Evolutionary conservation across 805 yeast species (phyloP).

Genomic region (Saccharomycopsis guyanensis): DNA sequence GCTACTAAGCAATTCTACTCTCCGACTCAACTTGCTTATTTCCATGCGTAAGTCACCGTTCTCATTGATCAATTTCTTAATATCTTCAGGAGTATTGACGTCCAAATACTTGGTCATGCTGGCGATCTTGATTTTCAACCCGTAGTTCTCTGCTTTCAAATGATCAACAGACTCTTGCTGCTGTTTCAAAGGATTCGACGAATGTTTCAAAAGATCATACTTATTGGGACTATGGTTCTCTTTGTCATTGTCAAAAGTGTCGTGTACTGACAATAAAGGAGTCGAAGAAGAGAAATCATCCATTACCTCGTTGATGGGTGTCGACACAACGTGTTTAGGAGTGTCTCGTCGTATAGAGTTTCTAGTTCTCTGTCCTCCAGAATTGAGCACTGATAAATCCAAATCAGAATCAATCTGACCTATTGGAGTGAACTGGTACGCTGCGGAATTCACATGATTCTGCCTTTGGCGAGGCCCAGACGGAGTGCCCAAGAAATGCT

Average conservation of each 20-base stretch:
- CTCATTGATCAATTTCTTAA: slow-evolving; percentile 16
- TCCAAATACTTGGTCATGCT: slow-evolving; percentile 32
- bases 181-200: slow-evolving; percentile 26
- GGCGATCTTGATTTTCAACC: slow-evolving; percentile 37
- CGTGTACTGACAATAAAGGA: slow-evolving; percentile 12
- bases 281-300: slow-evolving; percentile 18
- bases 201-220: slow-evolving; percentile 5
- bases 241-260: neutral
- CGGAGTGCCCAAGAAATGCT: slow-evolving; percentile 17
- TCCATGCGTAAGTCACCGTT: slow-evolving; percentile 17
- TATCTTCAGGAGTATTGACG: slow-evolving; percentile 11
- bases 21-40: neutral
- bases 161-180: slow-evolving; percentile 27
- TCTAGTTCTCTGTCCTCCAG: neutral
- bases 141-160: slow-evolving; percentile 37
- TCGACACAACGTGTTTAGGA: neutral
- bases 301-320: slow-evolving; percentile 3
- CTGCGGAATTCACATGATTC: neutral
- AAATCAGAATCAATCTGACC: slow-evolving; percentile 16
- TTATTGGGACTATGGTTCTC: neutral
- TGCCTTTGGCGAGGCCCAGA: slow-evolving; percentile 3
- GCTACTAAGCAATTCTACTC: neutral
- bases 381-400: slow-evolving; percentile 15
- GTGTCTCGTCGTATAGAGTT: no score
- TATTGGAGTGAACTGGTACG: slow-evolving; percentile 19